phyloP scores from a whole-genome alignment of 2,329 filamentous ascomycete species.

The Aspergillus spinulosporus region DNA sequence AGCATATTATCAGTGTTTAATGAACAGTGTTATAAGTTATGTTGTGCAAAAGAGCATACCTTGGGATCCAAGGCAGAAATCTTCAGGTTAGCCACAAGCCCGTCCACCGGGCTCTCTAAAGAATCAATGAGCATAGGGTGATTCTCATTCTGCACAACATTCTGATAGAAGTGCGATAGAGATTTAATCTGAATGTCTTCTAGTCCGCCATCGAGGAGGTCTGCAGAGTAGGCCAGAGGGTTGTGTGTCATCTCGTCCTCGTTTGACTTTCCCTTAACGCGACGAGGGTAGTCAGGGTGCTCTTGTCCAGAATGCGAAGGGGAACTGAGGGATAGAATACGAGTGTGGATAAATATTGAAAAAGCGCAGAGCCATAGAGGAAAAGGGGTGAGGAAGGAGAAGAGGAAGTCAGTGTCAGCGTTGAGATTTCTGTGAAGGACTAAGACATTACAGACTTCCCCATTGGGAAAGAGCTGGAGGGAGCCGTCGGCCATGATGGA shows the following conservation, averaged over 20 bases:
- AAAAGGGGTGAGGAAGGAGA: not conserved
- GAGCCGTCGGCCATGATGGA: not conserved
- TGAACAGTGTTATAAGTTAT: not conserved
- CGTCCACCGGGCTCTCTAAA: conserved; percentile 15
- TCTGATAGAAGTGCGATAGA: conserved; percentile 12
- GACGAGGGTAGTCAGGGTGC: not conserved
- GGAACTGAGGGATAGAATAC: not conserved
- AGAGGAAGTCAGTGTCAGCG: not conserved
- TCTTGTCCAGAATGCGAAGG: not conserved
- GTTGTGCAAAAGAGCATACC: conserved; percentile 9
- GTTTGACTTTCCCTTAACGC: not conserved
- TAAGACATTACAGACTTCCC: conserved; percentile 16
- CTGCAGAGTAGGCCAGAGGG: not conserved
- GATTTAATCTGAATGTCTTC: conserved; percentile 22
- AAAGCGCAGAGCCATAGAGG: conserved; percentile 5
- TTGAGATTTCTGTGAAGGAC: not conserved
- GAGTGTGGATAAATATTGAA: not conserved
- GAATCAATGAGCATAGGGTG: not conserved
- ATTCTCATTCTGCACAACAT: conserved; percentile 1
- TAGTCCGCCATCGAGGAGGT: conserved; percentile 20
- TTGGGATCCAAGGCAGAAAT: conserved; percentile 20
- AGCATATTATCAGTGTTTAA: not conserved
- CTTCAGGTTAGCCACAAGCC: conserved; percentile 14
- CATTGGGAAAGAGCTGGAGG: conserved; percentile 16
- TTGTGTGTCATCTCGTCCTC: not conserved